A percentile compares a stretch with the other conserved stretches of the same genome.
These are phyloP conservation scores for Schrenkiella parvula DNA, from an alignment of 345 rosid species.

Conservation along the genomic window DNA sequence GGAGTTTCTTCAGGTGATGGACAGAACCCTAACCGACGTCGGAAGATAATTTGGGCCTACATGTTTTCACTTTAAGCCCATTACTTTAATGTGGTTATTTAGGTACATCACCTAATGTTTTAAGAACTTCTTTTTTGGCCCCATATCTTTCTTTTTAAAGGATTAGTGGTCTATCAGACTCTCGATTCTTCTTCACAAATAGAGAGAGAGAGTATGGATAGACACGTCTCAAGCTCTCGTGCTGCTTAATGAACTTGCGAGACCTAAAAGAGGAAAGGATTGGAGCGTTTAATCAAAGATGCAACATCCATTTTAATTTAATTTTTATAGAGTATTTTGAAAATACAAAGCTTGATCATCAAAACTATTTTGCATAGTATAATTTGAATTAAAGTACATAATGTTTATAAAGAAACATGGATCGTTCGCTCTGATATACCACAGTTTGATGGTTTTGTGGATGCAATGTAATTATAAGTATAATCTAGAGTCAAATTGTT, in stretches of 20 bases:
- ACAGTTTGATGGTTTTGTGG: neutral
- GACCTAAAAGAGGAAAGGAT: too few relatives aligned
- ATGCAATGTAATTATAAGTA: neutral
- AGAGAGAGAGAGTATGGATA: too few relatives aligned
- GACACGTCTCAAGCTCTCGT: too few relatives aligned
- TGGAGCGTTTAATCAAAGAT: too few relatives aligned
- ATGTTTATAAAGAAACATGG: neutral
- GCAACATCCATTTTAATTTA: too few relatives aligned
- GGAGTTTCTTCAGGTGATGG: neutral
- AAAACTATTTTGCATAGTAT: neutral
- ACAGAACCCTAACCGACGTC: conserved; percentile 21
- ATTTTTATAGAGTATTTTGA: neutral
- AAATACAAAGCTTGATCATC: neutral
- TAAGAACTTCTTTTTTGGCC: neutral
- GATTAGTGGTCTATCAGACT: too few relatives aligned
- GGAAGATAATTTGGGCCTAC: conserved; percentile 3
- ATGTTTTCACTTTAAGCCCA: neutral
- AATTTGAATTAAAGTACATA: neutral
- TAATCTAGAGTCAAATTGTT: neutral
- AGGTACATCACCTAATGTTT: neutral
- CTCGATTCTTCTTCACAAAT: too few relatives aligned
- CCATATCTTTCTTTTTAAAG: neutral
- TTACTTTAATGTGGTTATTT: neutral
- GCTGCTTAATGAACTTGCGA: too few relatives aligned
- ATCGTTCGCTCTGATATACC: neutral